phyloP scores from a whole-genome alignment of 768 basidiomycete species.

The Mycena crocata region DNA sequence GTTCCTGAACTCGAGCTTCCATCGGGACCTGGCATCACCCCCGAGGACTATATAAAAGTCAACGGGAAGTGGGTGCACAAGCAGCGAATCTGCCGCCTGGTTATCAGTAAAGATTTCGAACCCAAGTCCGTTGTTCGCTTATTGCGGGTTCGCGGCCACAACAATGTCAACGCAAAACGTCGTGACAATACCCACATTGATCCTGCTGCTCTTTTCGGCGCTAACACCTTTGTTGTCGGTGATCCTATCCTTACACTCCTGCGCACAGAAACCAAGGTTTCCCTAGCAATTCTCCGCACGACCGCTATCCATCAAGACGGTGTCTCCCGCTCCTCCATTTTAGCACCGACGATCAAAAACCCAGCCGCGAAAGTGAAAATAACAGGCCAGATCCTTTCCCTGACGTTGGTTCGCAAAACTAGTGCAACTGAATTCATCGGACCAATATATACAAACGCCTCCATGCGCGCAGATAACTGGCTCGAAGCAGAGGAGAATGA shows the following conservation, averaged over 20 bases:
- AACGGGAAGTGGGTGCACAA: constrained; percentile 20
- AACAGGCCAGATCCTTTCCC: constrained; percentile 10
- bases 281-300: constrained; percentile 15
- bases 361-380: constrained; percentile 21
- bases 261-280: neutral
- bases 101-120: constrained; percentile 10
- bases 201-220: constrained; percentile 4
- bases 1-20: constrained; percentile 22
- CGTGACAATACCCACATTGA: constrained; percentile 18
- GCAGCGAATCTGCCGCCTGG: constrained; percentile 16
- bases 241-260: constrained; percentile 22
- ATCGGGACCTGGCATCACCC: constrained; percentile 14
- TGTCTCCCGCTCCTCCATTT: constrained; percentile 6
- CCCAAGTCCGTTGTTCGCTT: constrained; percentile 21
- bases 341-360: constrained; percentile 7
- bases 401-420: constrained; percentile 11
- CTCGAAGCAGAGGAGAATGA: neutral
- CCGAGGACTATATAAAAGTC: constrained; percentile 17
- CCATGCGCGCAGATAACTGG: neutral
- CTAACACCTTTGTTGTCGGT: constrained; percentile 7
- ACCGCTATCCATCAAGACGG: constrained; percentile 22
- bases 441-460: neutral
- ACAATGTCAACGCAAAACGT: constrained; percentile 4
- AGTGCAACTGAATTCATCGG: neutral
- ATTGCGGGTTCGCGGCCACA: constrained; percentile 17